Base-by-base conservation (phyloP, 371 early-diverging fungal species). In the Choanephora cucurbitarum region DNA sequence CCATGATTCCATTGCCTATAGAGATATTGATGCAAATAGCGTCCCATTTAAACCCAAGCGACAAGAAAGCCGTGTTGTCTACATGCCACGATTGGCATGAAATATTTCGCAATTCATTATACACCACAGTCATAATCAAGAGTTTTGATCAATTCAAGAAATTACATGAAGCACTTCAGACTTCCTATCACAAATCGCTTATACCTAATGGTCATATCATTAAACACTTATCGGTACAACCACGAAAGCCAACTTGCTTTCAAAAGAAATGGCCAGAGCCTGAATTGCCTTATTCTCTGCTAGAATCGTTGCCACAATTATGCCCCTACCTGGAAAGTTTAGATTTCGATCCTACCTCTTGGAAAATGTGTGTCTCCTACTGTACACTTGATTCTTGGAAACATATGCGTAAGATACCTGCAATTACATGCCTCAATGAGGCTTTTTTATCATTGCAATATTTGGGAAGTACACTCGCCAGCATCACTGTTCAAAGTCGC, bases 281-380 rank as follows among this genome's bases (percentile, higher is more conserved):
- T 11, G 46, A 52, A 5, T 40, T 59, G 15, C 53, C 60, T 21
- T 32, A 21, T 5, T 8, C 31, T 21, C 17, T 55, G 10, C 40
- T 55, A 22, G 55, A 61, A 23, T 44, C 50, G n/a, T 11, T 61
- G 1, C 51, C 56, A 19, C 41, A 21, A 8, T 41, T 61, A 41
- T 61, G 61, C 33, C 61, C 61, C 6, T 34, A 61, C 28, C 19
- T 61, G 2, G 51, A 61, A 18, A 5, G 17, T 9, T 44, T 61
- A 0, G 55, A 61, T 23, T 51, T 61, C 23, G 61, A 55, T 32
- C 52, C 55, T 1, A 51, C 43, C 13, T 44, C 45, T 7, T 61
- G 61, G 61, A 55, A 49, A 28, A 28, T 28, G 28, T 28, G 28
- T 28, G 28, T 28, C 28, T 28, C 28, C 5, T 28, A 28, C 7